Conservation (phyloP, 768 basidiomycete genomes). For the Brasilioporus rufonigricans region DNA sequence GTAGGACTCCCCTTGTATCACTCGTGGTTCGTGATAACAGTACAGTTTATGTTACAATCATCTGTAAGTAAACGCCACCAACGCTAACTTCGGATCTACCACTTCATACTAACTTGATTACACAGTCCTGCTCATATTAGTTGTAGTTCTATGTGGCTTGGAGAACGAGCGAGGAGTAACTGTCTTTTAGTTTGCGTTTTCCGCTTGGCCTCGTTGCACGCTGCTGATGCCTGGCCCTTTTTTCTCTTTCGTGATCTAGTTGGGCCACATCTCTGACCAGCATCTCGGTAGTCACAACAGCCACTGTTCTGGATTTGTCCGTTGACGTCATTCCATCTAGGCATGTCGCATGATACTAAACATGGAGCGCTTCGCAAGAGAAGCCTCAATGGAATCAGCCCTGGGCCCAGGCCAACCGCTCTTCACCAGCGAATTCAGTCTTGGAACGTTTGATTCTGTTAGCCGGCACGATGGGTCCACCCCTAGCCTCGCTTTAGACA, state of each 20-base stretch:
- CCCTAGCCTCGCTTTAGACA: too few relatives aligned
- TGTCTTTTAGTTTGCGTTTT: conserved; percentile 6
- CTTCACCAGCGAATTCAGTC: conserved; percentile 11
- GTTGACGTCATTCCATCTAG: conserved; percentile 7
- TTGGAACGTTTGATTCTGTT: background rate
- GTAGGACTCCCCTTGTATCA: conserved; percentile 19
- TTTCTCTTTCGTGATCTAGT: conserved; percentile 4
- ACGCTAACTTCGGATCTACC: background rate
- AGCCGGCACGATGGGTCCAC: too few relatives aligned
- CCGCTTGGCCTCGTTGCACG: background rate
- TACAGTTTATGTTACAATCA: conserved; percentile 2
- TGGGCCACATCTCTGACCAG: conserved; percentile 15
- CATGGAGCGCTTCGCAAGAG: conserved; percentile 24
- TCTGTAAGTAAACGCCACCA: conserved; percentile 11
- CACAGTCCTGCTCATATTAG: conserved; percentile 1
- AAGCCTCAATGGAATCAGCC: too few relatives aligned
- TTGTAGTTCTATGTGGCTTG: background rate
- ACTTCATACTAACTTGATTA: background rate
- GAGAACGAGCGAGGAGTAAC: background rate
- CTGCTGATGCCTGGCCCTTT: conserved; percentile 1
- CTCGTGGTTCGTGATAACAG: conserved; percentile 18
- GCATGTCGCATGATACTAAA: conserved; percentile 26
- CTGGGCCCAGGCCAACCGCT: too few relatives aligned
- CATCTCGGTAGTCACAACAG: conserved; percentile 5
- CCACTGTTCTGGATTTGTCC: background rate